Conservation (phyloP, 2,329 filamentous ascomycete species). For the Aspergillus sp. region DNA sequence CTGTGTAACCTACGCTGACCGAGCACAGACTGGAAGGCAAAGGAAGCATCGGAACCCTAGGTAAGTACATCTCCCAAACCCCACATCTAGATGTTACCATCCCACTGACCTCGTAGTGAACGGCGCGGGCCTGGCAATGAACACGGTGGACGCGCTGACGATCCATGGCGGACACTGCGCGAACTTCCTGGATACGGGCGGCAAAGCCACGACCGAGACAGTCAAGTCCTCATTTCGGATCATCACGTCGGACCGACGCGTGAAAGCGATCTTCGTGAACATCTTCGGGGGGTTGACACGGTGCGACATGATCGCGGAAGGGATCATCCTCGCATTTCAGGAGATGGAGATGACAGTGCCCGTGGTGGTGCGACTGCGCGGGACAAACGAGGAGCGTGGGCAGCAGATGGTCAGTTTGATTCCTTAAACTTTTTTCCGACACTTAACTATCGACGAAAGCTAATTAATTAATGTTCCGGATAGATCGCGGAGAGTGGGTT, state of each 20-base stretch:
- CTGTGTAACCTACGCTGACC: neutral
- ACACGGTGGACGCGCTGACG: slow-evolving; percentile 78
- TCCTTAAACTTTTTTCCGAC: neutral
- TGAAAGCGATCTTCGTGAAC: slow-evolving; percentile 72
- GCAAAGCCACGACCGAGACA: slow-evolving; percentile 80
- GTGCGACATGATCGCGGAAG: slow-evolving; percentile 79
- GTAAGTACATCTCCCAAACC: slow-evolving; percentile 29
- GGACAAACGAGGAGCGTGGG: slow-evolving; percentile 72
- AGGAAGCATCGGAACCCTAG: slow-evolving; percentile 72
- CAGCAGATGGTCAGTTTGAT: slow-evolving; percentile 59
- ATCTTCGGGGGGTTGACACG: slow-evolving; percentile 71
- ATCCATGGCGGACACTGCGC: slow-evolving; percentile 68
- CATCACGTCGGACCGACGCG: slow-evolving; percentile 69
- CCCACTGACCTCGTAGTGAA: slow-evolving; percentile 59
- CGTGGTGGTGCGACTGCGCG: slow-evolving; percentile 74
- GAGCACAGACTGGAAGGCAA: slow-evolving; percentile 47
- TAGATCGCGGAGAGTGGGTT: slow-evolving; percentile 68
- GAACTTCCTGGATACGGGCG: slow-evolving; percentile 88
- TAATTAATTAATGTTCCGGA: slow-evolving; percentile 8
- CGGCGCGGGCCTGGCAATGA: slow-evolving; percentile 87
- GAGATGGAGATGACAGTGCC: slow-evolving; percentile 68
- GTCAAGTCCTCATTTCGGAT: slow-evolving; percentile 76
- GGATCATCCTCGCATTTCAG: slow-evolving; percentile 71
- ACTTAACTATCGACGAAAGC: neutral
- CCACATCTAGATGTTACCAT: neutral